These are phyloP conservation scores for Kwoniella sp. DNA, from an alignment of 768 basidiomycete genomes.

Conservation along the genomic window DNA sequence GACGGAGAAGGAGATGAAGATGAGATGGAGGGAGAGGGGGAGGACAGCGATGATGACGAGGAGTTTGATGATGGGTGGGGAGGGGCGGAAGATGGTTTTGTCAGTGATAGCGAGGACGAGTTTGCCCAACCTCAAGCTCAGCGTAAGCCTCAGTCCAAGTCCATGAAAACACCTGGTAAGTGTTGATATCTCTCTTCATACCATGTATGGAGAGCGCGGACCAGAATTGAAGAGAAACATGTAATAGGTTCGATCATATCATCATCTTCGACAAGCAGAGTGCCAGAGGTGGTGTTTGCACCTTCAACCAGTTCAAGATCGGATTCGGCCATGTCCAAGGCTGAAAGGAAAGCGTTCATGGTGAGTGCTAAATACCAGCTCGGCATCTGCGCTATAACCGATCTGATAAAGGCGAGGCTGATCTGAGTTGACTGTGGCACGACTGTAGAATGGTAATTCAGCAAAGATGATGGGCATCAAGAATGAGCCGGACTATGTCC, in stretches of 20 bases:
- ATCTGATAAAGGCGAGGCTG: too few relatives aligned
- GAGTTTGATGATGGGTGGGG: slow-evolving; percentile 47
- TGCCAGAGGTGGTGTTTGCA: slow-evolving; percentile 53
- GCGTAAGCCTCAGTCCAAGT: too few relatives aligned
- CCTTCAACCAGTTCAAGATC: slow-evolving; percentile 9
- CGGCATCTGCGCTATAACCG: too few relatives aligned
- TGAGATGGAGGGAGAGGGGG: not conserved
- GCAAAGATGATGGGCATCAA: slow-evolving; percentile 52
- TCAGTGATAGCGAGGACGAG: slow-evolving; percentile 40
- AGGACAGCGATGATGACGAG: slow-evolving; percentile 26
- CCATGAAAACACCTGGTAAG: not conserved
- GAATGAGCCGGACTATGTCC: slow-evolving; percentile 17
- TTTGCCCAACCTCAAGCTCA: slow-evolving; percentile 1
- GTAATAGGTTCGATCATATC: not conserved
- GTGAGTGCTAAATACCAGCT: slow-evolving; percentile 40
- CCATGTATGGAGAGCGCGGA: too few relatives aligned
- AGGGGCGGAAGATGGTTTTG: slow-evolving; percentile 34
- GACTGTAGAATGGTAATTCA: slow-evolving; percentile 45
- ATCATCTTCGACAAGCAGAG: not conserved
- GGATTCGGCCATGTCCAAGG: slow-evolving; percentile 33
- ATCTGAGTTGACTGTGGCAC: not conserved
- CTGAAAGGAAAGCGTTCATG: slow-evolving; percentile 55
- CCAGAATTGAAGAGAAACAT: not conserved
- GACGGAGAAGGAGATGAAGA: not conserved
- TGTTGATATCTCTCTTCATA: not conserved